Base-by-base conservation (phyloP, 305 asterid species). In the Solanum hybrid region DNA sequence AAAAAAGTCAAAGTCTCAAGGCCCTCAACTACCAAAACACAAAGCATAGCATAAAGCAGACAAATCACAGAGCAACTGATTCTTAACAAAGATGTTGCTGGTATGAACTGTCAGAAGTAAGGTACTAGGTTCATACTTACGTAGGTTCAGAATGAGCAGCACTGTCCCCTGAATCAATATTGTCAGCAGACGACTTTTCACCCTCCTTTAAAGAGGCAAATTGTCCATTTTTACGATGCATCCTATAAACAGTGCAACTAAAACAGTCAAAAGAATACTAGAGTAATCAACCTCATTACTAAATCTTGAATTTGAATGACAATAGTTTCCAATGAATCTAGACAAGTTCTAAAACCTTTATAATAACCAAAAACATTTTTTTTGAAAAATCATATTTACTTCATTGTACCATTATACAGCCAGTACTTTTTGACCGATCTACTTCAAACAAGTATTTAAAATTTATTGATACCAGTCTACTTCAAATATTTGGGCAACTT, bases 221-320 rank as follows among this genome's bases (percentile, higher is more conserved):
- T 38, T 95, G 96, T 31, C 96, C 97, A 88, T 93, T 94, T 90
- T 90, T 94, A 42, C 96, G 94, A 89, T 93, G 95, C 97, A 94
- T 93, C 94, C 97, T 95, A 90, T 86, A 90, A 90, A 81, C 32
- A 88, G 60, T 19, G 51, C 73, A 76, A 88, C 60, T 22, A 69
- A 88, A 40, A 34, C 66, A 26, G 29, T 45, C 69, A 22, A 81
- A 14, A 64, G 17, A 22, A 5, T 24, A 84, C 24, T 17, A 6
- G 17, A 69, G 88, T 22, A 40, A 77, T 75, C 29, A 75, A 72
- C 22, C 38, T 90, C 88, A 90, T 24, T 78, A 34, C 12, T 26
- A 73, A 72, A 51, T 51, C 87, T 51, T 15, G 72, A 82, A 82
- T 42, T 29, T 51, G 42, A 84, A 84, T 51, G 42, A 84, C 4